These are phyloP conservation scores for Termitomyces titanicus DNA, from an alignment of 768 basidiomycete species.

Conservation along the genomic window DNA sequence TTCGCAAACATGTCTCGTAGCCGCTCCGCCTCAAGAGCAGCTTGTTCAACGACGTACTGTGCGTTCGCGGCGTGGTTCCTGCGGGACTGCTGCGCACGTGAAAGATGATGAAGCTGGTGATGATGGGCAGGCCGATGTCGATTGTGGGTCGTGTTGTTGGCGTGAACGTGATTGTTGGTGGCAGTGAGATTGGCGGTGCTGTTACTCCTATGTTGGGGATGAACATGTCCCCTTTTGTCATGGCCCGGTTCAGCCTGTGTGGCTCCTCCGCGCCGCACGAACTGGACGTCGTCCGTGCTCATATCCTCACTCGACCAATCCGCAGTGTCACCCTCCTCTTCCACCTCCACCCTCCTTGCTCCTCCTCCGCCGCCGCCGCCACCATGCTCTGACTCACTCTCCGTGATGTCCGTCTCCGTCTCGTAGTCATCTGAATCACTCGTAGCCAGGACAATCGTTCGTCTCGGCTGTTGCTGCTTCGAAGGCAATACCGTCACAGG, in stretches of 20 bases:
- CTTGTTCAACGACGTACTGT: slow-evolving; percentile 36
- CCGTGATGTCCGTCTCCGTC: slow-evolving; percentile 22
- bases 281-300: slow-evolving; percentile 32
- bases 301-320: slow-evolving; percentile 63
- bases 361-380: slow-evolving; percentile 35
- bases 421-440: slow-evolving; percentile 50
- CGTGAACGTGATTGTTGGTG: slow-evolving; percentile 8
- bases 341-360: slow-evolving; percentile 9
- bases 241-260: not conserved
- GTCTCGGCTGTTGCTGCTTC: slow-evolving; percentile 25
- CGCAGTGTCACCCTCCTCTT: slow-evolving; percentile 43
- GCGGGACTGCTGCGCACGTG: slow-evolving; percentile 20
- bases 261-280: slow-evolving; percentile 5
- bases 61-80: slow-evolving; percentile 20
- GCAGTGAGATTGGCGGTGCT: not conserved
- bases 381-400: slow-evolving; percentile 16
- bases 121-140: not conserved
- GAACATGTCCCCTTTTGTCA: slow-evolving; percentile 1
- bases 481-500: slow-evolving; percentile 15
- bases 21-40: slow-evolving; percentile 59
- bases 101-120: slow-evolving; percentile 20
- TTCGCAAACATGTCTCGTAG: slow-evolving; percentile 74
- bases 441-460: slow-evolving; percentile 47
- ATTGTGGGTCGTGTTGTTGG: slow-evolving; percentile 9
- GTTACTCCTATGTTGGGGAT: not conserved